Evolutionary conservation across 352 stramenopile species (phyloP), one percentile per base, ranked within the genome.

Genomic region (Globisporangium yorkense): DNA sequence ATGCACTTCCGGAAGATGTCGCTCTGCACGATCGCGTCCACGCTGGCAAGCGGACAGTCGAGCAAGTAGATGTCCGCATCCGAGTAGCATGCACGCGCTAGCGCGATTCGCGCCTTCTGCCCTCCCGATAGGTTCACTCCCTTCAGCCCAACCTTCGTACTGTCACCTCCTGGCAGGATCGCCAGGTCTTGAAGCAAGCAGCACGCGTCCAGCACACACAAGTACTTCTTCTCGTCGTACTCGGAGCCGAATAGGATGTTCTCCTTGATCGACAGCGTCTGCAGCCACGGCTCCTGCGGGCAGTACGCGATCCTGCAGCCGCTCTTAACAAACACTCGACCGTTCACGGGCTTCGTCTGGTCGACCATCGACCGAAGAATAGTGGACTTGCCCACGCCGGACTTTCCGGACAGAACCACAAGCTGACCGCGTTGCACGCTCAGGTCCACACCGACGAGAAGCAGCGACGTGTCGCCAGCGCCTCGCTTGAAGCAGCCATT

Each of bases 211-310:
- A 73, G 41, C 5, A 71, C 60, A 15, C 52, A 53, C 6, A 16
- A 1, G 53, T 93, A 95, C 29, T 70, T 74, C 31, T 63, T 66
- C 47, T 87, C 60, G 43, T 95, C 75, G 29, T 72, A 88, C 15
- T 67, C 65, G 20, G 70, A 61, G 20, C 86, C 84, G 65, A 96
- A 96, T 5, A 96, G 58, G 61, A 96, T 96, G 64, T 96, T 97
- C 18, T 94, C 80, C 15, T 71, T 59, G 16, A 97, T 59, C 20
- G 83, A 59, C n/a, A 64, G 33, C 48, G 93, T 94, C 35, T 96
- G 57, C 39, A 97, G 88, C 77, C 81, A 96, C 15, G 85, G 71
- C 20, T 79, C 70, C 67, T 96, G 85, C 13, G 79, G 54, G 39
- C 69, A 63, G 43, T 73, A 74, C 21, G 60, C 63, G 3, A 72